Percentiles rank a stretch among this genome's conserved stretches.
Conservation (phyloP, 2,329 filamentous ascomycete genomes). For the Chaetomiaceae sp. region DNA sequence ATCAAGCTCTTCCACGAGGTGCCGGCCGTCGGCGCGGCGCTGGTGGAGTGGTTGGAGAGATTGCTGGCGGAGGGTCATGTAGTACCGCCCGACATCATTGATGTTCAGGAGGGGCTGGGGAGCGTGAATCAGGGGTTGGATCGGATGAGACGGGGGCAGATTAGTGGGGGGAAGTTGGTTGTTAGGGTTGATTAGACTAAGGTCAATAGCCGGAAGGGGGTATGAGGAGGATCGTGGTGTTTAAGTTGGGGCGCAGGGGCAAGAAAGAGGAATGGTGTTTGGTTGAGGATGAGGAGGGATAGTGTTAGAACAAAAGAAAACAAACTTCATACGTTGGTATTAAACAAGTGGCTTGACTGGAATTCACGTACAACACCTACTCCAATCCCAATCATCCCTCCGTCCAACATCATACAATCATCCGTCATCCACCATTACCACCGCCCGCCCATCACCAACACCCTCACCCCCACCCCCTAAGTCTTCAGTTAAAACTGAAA, state of each 20-base stretch:
- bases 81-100: constrained; percentile 60
- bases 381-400: no score
- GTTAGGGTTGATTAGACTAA: constrained; percentile 40
- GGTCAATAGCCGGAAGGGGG: no score
- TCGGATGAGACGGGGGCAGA: constrained; percentile 58
- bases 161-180: constrained; percentile 67
- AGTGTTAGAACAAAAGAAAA: no score
- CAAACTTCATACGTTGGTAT: no score
- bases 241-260: no score
- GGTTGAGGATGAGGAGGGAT: no score
- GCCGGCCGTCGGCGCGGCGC: constrained; percentile 55
- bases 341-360: no score
- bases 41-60: constrained; percentile 64
- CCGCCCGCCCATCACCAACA: neutral
- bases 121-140: constrained; percentile 67
- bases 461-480: neutral
- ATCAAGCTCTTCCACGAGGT: constrained; percentile 74
- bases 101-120: constrained; percentile 57
- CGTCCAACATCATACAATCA: no score
- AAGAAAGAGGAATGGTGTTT: no score
- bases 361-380: no score
- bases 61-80: constrained; percentile 53
- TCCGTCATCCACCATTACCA: neutral
- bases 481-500: constrained; percentile 44
- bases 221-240: no score